Evolutionary conservation across 768 basidiomycete genomes (phyloP), one percentile per base, ranked within the genome.

Genomic region (Podaxis pistillaris): DNA sequence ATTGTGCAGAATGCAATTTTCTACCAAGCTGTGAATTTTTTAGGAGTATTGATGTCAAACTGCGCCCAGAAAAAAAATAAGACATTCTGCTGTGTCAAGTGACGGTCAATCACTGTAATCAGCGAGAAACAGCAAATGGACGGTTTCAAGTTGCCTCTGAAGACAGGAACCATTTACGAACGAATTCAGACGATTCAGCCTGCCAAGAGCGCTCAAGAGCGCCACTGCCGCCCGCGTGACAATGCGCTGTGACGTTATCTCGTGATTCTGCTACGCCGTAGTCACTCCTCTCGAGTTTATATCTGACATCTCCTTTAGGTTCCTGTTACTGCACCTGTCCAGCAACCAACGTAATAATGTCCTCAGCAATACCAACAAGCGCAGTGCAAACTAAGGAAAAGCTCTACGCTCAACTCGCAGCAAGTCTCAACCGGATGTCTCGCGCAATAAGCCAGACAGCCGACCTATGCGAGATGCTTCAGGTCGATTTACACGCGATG

Each of bases 371-470:
- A n/a, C 80, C 84, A 11, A 83, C 82, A 9, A 86, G 81, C 68
- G 89, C 89, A 3, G 88, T 87, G 0, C 89, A 89, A 65, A 84
- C 89, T 38, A 95, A 94, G 74, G 87, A 93, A 67, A 76, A 91
- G 60, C 86, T 94, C 24, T 94, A 94, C 69, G 80, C 83, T 41
- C 91, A 93, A 69, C 83, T 95, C 2, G 83, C 91, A 3, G 79
- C 83, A 53, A 88, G 85, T 52, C 73, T 95, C 2, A 83, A 83
- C 30, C 78, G 87, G 54, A 86, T 94, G 73, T 85, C 87, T 55
- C 75, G 84, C 19, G 86, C 88, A 0, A 81, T 94, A 54, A 79
- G 81, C 26, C 88, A 86, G 66, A 91, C 92, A 0, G 88, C 91
- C 40, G 87, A 87, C 67, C 79, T 93, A 24, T 89, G 91, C 73